phyloP scores from a whole-genome alignment of 352 stramenopile genomes.

The Pythium brassicae region DNA sequence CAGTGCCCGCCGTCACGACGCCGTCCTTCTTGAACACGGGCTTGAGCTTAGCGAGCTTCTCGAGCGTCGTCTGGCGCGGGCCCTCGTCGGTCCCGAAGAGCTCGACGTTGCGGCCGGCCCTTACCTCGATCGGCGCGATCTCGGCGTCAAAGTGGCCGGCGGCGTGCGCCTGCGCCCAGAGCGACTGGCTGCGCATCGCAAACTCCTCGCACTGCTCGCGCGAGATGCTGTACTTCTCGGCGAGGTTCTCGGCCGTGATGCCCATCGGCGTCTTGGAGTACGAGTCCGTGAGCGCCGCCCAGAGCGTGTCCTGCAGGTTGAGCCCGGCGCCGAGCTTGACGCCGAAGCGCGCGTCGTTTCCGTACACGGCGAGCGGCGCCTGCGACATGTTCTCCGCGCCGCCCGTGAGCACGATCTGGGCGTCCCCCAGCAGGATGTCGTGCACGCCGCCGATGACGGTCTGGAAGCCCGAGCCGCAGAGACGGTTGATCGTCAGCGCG shows the following conservation, averaged over 20 bases:
- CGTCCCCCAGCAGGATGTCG: slow-evolving; percentile 88
- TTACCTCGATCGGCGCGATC: slow-evolving; percentile 89
- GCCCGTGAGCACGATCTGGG: slow-evolving; percentile 87
- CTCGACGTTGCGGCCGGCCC: slow-evolving; percentile 89
- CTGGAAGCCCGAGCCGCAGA: slow-evolving; percentile 98
- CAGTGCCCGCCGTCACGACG: slow-evolving; percentile 95
- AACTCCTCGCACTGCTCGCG: slow-evolving; percentile 95
- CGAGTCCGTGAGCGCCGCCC: slow-evolving; percentile 95
- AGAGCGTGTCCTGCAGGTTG: slow-evolving; percentile 94
- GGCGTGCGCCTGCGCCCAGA: slow-evolving; percentile 89
- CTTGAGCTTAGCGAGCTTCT: slow-evolving; percentile 90
- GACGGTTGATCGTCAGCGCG: slow-evolving; percentile 96
- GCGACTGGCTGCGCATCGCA: slow-evolving; percentile 90
- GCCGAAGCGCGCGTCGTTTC: slow-evolving; percentile 92
- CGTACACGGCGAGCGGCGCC: slow-evolving; percentile 89
- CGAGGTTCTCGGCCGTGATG: slow-evolving; percentile 98
- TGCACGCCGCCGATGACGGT: slow-evolving; percentile 91
- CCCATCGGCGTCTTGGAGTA: slow-evolving; percentile 96
- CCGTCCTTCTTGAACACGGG: slow-evolving; percentile 98
- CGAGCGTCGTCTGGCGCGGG: slow-evolving; percentile 66
- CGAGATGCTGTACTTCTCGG: slow-evolving; percentile 92
- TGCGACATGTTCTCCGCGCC: slow-evolving; percentile 96
- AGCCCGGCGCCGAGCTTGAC: slow-evolving; percentile 90
- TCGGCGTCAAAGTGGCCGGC: slow-evolving; percentile 93
- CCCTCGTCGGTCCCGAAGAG: slow-evolving; percentile 75